These are phyloP conservation scores for Saccharomycopsis hybrid DNA, from an alignment of 1,139 yeast species.

Conservation along the genomic window DNA sequence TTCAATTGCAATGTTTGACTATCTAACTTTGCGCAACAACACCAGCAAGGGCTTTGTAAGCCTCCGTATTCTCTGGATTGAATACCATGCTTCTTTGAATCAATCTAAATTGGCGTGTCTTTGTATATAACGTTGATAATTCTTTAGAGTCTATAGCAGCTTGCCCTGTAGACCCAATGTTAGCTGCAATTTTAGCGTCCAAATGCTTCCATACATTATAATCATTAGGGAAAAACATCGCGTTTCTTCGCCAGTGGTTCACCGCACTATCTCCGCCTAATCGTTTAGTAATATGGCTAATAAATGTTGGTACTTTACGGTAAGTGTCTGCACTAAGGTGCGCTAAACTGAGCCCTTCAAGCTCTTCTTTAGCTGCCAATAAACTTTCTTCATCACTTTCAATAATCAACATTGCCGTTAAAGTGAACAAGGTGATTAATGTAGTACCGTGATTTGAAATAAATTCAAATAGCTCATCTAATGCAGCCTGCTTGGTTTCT, in stretches of 20 bases:
- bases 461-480: conserved; percentile 61
- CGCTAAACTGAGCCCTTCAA: conserved; percentile 43
- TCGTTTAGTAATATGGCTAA: conserved; percentile 44
- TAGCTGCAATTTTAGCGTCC: conserved; percentile 47
- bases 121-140: conserved; percentile 45
- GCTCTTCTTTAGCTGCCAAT: conserved; percentile 61
- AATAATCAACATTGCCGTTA: conserved; percentile 75
- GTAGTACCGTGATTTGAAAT: conserved; percentile 62
- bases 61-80: conserved; percentile 30
- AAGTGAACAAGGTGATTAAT: conserved; percentile 56
- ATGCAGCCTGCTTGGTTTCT: conserved; percentile 76
- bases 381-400: conserved; percentile 56
- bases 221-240: conserved; percentile 69
- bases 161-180: conserved; percentile 38
- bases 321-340: conserved; percentile 46
- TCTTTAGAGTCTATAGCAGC: conserved; percentile 44
- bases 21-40: no score
- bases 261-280: conserved; percentile 25
- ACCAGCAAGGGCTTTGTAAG: background rate
- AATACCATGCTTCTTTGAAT: conserved; percentile 55
- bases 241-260: conserved; percentile 60
- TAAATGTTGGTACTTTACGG: conserved; percentile 52
- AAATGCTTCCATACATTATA: conserved; percentile 62
- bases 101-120: conserved; percentile 42
- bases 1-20: no score